Percentiles rank a stretch among this genome's conserved stretches.
These are phyloP conservation scores for Diaporthe eres DNA, from an alignment of 2,329 filamentous ascomycete genomes.

Conservation along the genomic window DNA sequence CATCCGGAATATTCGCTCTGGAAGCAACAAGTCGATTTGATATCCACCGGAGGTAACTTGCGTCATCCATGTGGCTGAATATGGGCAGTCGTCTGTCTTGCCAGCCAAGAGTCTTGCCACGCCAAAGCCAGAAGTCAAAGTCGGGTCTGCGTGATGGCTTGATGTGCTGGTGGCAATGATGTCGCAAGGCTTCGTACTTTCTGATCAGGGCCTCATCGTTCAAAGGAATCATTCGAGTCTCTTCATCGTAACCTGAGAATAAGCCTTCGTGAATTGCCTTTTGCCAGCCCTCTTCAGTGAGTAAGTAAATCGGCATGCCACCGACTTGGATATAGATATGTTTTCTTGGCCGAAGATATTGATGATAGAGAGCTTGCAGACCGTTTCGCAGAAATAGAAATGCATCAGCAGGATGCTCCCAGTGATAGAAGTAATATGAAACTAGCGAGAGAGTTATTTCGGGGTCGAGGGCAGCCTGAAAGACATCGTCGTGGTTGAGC, in stretches of 20 bases:
- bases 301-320: no score
- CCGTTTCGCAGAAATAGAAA: neutral
- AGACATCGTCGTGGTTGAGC: neutral
- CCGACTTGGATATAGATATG: neutral
- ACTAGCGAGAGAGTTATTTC: neutral
- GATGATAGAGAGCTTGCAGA: neutral
- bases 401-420: neutral
- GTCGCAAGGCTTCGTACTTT: neutral
- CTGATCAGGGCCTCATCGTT: neutral
- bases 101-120: no score
- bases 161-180: no score
- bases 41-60: no score
- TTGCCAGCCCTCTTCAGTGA: neutral
- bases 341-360: neutral
- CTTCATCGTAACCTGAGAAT: neutral
- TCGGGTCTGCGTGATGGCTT: no score
- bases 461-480: neutral
- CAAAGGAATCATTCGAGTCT: neutral
- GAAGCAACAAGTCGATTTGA: no score
- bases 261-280: neutral
- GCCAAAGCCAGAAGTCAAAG: no score
- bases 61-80: no score
- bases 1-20: neutral
- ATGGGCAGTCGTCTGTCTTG: neutral
- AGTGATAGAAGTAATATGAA: neutral